Base-by-base conservation (phyloP, 2,329 filamentous ascomycete species). In the Fusarium goolgardi region DNA sequence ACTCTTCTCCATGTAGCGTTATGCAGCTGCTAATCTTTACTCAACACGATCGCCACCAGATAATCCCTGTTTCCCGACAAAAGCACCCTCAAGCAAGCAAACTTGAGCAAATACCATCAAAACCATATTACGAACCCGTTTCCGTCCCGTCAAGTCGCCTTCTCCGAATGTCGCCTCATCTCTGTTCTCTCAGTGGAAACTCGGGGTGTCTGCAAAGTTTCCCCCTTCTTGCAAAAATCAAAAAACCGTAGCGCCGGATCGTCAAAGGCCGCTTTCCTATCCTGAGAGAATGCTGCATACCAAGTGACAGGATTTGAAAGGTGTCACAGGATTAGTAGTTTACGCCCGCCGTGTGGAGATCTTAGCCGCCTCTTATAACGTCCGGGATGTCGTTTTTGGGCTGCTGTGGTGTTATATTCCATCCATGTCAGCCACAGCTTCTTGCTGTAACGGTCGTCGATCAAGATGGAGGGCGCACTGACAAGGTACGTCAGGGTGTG, bases 251-350 rank as follows among this genome's bases (percentile, higher is more conserved):
- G 34, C 34, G 32, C 23, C n/a, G 6, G 6, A 16, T 29, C n/a
- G 9, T 13, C 6, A 12, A 47, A 43, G 31, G 31, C 34, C 34
- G 25, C 60, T 12, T 59, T 71, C 53, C 69, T 66, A 23, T 59
- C 21, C 39, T 63, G 27, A 43, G 65, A 25, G 32, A 39, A 21
- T 21, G 18, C 44, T 65, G 69, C 69, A 71, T 67, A 59, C 68
- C 68, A 71, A 59, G 27, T 35, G 57, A 21, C 47, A 47, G 63
- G 68, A 47, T 54, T 39, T 54, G 27, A 56, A 35, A 21, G 40
- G 63, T 65, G 34, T 32, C 55, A 68, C 67, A 3, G 50, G 31
- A 47, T 55, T 23, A 50, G 25, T 10, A 39, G 13, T n/a, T 29
- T 13, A 10, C n/a, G 35, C 66, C 41, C 56, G 29, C 56, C 60